These are phyloP conservation scores for Trypanosoma vivax DNA, from an alignment of 208 protist genomes.

Conservation along the genomic window DNA sequence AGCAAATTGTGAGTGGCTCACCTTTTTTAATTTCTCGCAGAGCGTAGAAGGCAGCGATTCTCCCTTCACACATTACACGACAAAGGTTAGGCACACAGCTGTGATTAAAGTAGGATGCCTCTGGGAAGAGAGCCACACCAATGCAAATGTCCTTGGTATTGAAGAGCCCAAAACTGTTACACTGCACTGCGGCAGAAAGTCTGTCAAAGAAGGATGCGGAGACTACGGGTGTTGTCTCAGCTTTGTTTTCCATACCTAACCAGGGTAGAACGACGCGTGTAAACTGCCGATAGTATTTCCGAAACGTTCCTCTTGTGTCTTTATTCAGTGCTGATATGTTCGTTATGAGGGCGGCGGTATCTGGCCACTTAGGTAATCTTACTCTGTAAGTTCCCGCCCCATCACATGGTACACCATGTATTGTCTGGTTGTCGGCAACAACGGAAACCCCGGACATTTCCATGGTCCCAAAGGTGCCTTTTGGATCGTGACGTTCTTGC, in stretches of 20 bases:
- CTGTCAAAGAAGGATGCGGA: conserved; percentile 39
- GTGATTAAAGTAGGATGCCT: conserved; percentile 76
- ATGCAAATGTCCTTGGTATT: conserved; percentile 32
- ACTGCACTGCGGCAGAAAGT: conserved; percentile 49
- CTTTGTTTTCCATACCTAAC: conserved; percentile 4
- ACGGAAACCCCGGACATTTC: neutral
- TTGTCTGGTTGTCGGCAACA: neutral
- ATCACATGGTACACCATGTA: conserved; percentile 1
- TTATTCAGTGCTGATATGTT: conserved; percentile 61
- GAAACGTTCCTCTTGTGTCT: conserved; percentile 29
- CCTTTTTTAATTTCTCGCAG: conserved; percentile 34
- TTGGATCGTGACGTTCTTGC: neutral
- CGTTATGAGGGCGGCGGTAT: conserved; percentile 43
- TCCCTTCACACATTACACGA: conserved; percentile 46
- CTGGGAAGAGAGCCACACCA: conserved; percentile 49
- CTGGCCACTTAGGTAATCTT: conserved; percentile 28
- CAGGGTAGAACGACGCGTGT: conserved; percentile 34
- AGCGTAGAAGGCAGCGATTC: conserved; percentile 53
- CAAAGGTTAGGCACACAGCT: conserved; percentile 65
- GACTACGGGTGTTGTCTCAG: conserved; percentile 4
- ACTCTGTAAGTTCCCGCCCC: conserved; percentile 5
- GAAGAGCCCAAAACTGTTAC: conserved; percentile 67
- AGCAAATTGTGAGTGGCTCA: conserved; percentile 67
- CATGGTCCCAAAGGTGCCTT: neutral
- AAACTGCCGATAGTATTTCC: conserved; percentile 52